Base-by-base conservation (phyloP, 176 grass and related monocot species). In the Tillandsia leiboldiana region DNA sequence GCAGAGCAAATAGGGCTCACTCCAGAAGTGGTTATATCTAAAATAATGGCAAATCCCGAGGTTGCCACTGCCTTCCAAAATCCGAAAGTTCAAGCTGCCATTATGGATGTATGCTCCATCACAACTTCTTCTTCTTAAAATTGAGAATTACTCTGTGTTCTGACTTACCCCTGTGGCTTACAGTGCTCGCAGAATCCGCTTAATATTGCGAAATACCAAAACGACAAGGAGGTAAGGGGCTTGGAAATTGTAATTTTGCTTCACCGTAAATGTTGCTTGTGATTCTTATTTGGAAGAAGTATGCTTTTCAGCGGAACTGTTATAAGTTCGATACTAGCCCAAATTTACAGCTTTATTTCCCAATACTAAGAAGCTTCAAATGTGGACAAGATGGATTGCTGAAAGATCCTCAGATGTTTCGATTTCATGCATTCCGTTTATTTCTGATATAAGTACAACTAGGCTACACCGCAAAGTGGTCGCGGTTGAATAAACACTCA, bases 101-200 rank as follows among this genome's bases (percentile, higher is more conserved):
- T 99, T 47, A 90, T 99, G 84, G 94, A 99, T 73, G 94, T 93
- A 93, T 85, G 76, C 64, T 62, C 59, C 15, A 54, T 56, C 48
- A 69, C 4, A 57, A 73, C 74, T 65, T 79, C 29, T 71, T 73
- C 10, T 84, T 17, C 10, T 12, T 78, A 53, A 53, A 24, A 79
- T 50, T 65, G 49, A 49, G 49, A 49, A 14, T 52, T 22, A 78
- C 83, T 65, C 24, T 77, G 26, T 82, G 29, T 72, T 72, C 63
- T 92, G 71, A 99, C 69, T 81, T 81, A 66, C 50, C 63, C 9
- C 69, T 58, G 53, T 70, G 29, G 73, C 78, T 28, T 67, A 80
- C 87, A 99, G 94, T 93, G 89, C 74, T 99, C 94, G 0, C 94
- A 99, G 80, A 99, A 99, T 63, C 94, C 94, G 42, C 79, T 93